Evolutionary conservation across 2,329 filamentous ascomycete genomes (phyloP), one percentile per base, ranked within the genome.

Genomic region (Chrysosphaeria jannelii): DNA sequence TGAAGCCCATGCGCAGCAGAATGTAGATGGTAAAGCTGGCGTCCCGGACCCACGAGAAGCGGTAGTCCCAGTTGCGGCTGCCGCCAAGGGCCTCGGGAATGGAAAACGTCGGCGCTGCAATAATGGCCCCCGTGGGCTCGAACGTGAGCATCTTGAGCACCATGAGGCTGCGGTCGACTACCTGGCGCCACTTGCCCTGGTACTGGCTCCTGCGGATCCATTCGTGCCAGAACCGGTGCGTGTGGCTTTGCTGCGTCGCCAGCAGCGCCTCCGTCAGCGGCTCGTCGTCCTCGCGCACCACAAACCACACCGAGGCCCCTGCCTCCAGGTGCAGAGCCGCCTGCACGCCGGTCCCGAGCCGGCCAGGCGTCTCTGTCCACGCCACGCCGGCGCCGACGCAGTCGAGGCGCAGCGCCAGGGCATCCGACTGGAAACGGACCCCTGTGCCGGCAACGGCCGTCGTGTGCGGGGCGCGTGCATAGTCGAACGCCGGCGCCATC

Each of bases 1-100:
- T 63, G 42, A 76, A 78, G 5, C 71, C 71, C 38, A 78, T 57
- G 9, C 70, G 62, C 2, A 79, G 53, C 14, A 79, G 52, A 30
- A 78, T 66, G 34, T 78, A 78, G 32, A 76, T 62, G 2, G 67
- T 74, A 41, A 76, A 76, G 31, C 65, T 72, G 1, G 65, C 62
- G 42, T 79, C 70, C 12, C 71, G 56, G 17, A 78, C 60, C 71
- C 71, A 79, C 7, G 55, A 71, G 41, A 60, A 79, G n/a, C 67
- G 54, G 35, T 72, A 72, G 38, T 72, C 66, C 65, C 59, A 65
- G 35, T 66, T 66, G 47, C 51, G 40, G 8, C 47, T 45, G 9
- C 69, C 69, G 10, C 68, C 69, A 19, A 75, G 57, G 23, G 67
- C 64, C 38, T 78, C 70, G 0, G 70, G 70, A 2, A 78, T 53